Evolutionary conservation across 306 rosid genomes (phyloP).

Genomic region (Glycine tomentella): DNA sequence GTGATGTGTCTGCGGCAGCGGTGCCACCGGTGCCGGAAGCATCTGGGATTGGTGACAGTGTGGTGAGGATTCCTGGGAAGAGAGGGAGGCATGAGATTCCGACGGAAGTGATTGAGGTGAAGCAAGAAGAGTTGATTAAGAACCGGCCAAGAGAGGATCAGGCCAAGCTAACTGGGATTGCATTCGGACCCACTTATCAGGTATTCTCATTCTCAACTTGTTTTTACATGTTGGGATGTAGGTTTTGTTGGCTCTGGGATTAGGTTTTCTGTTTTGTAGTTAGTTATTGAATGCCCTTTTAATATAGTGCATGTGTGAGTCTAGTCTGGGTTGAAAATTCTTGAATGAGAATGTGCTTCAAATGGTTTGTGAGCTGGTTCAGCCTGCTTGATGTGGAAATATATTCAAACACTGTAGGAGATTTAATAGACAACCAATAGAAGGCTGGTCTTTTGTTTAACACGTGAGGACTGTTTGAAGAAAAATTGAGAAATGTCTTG

Average conservation of each 20-base stretch:
- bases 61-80: constrained; percentile 61
- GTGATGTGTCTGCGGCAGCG: constrained; percentile 38
- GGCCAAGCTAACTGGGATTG: constrained; percentile 79
- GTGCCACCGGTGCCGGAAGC: constrained; percentile 20
- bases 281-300: constrained; percentile 14
- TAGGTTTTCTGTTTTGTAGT: not conserved
- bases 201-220: constrained; percentile 48
- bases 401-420: not conserved
- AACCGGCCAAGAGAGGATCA: constrained; percentile 95
- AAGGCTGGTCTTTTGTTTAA: not conserved
- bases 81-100: constrained; percentile 83
- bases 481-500: not conserved
- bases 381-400: not conserved
- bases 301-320: not conserved
- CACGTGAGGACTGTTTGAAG: not conserved
- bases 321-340: constrained; percentile 2
- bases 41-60: constrained; percentile 45
- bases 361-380: constrained; percentile 20
- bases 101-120: constrained; percentile 78
- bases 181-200: constrained; percentile 94
- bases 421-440: not conserved
- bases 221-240: constrained; percentile 2
- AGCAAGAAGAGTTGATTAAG: constrained; percentile 93
- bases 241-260: constrained; percentile 19
- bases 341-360: constrained; percentile 2